Evolutionary conservation across 2,329 filamentous ascomycete genomes (phyloP), one percentile per base, ranked within the genome.

Genomic region (Colletotrichum sp.): DNA sequence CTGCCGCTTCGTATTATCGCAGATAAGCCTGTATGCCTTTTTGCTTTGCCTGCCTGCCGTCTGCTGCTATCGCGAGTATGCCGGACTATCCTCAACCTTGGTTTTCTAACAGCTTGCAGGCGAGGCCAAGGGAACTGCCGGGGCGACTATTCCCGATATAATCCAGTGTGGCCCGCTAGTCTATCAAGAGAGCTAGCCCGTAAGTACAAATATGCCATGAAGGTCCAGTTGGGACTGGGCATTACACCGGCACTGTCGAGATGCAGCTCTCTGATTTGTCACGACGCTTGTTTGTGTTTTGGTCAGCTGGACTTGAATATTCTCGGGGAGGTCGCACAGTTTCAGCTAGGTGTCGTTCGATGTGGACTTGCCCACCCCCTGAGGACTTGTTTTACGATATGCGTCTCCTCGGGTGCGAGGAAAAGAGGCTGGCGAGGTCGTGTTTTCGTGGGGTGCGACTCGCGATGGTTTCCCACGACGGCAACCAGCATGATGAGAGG

Each of bases 331-430:
- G 74, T 69, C 30, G 74, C 43, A 76, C 65, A 69, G 70, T 76
- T 39, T 76, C 74, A 74, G 70, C 43, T 74, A 48, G 74, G 70
- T 76, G n/a, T 60, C 65, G 64, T 74, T 65, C 39, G 8, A 74
- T 74, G 74, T 76, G 74, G 70, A 65, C 59, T 68, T 43, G 48
- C 71, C 70, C 74, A 68, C 64, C 70, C 55, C 34, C 34, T 14
- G 30, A 57, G 21, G 57, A n/a, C 26, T 52, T 43, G 18, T 43
- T 48, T 24, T 52, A 32, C 59, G 48, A 60, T 34, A 26, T 48
- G 64, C 57, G 60, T 30, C 12, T 60, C 24, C 24, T 52, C 26
- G 57, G 39, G 64, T n/a, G 36, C 26, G 64, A 43, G 36, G 28
- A 18, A 14, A 59, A 69, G 21, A 57, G 63, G 32, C 55, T 57